Conservation (phyloP, 306 rosid genomes). For the Astragalus membranaceus region DNA sequence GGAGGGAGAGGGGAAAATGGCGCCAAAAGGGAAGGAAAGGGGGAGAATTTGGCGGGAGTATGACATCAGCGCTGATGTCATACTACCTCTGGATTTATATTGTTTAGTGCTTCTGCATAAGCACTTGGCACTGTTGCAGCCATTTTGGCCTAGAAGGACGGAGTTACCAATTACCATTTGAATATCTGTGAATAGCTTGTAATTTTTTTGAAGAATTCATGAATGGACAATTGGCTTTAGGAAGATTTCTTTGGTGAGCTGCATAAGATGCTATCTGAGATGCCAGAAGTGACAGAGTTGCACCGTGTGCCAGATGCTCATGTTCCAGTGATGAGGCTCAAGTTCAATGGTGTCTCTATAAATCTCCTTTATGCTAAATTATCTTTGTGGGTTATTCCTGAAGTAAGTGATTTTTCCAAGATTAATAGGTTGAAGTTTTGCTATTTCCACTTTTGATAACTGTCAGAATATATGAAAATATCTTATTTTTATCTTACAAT, state of each 20-base stretch:
- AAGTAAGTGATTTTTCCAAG: constrained; percentile 44
- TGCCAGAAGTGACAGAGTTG: constrained; percentile 88
- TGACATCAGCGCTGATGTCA: too few relatives aligned
- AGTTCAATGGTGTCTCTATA: constrained; percentile 73
- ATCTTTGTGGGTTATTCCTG: constrained; percentile 84
- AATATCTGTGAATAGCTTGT: too few relatives aligned
- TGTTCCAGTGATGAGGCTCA: constrained; percentile 77
- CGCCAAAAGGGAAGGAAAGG: too few relatives aligned
- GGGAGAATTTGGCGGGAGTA: too few relatives aligned
- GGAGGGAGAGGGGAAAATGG: too few relatives aligned
- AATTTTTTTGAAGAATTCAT: too few relatives aligned
- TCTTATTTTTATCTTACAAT: too few relatives aligned
- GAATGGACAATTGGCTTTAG: constrained; percentile 40
- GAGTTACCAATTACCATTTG: too few relatives aligned
- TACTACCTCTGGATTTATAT: too few relatives aligned
- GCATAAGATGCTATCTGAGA: constrained; percentile 61
- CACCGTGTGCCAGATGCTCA: constrained; percentile 97
- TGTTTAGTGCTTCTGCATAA: constrained; percentile 73
- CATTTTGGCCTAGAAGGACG: too few relatives aligned
- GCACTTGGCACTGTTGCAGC: constrained; percentile 54
- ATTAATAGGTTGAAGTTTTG: neutral
- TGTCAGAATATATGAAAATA: too few relatives aligned
- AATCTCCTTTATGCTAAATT: constrained; percentile 91
- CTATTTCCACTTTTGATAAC: neutral
- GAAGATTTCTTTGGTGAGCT: constrained; percentile 92